phyloP scores from a whole-genome alignment of 306 rosid genomes.

The Lagenaria siceraria region DNA sequence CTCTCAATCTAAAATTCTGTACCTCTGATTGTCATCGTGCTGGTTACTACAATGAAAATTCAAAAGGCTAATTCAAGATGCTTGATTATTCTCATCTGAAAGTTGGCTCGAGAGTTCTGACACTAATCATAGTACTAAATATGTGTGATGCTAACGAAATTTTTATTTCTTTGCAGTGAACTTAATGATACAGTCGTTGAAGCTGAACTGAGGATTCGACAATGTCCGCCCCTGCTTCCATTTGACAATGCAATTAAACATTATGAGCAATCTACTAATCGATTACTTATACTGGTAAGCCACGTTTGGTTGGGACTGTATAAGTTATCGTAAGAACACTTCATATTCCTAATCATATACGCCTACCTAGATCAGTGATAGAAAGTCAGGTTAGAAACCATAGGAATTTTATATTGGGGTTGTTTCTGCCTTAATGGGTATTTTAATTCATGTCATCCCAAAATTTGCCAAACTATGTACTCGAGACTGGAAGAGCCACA shows the following conservation, averaged over 20 bases:
- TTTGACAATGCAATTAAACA: conserved; percentile 34
- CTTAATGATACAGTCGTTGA: conserved; percentile 74
- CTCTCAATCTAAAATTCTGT: not conserved
- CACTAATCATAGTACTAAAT: not conserved
- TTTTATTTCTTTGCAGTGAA: conserved; percentile 43
- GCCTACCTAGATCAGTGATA: not conserved
- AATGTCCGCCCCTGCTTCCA: conserved; percentile 54
- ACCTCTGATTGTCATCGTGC: not conserved
- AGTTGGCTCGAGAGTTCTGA: not conserved
- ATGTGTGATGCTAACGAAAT: not conserved
- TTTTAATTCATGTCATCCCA: not conserved
- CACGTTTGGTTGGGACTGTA: not conserved
- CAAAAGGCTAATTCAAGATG: not conserved
- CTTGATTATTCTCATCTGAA: not conserved
- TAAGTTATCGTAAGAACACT: not conserved
- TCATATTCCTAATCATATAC: not conserved
- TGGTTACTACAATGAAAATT: not conserved
- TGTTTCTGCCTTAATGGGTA: not conserved
- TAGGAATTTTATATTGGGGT: not conserved
- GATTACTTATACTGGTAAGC: conserved; percentile 82
- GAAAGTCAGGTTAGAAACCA: not conserved
- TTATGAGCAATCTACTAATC: conserved; percentile 50
- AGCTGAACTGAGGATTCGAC: conserved; percentile 32
- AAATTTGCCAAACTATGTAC: not conserved
- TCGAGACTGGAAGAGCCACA: not conserved